A percentile compares a stretch with the other conserved stretches of the same genome.
phyloP scores from a whole-genome alignment of 352 stramenopile genomes.

The Blastocystis sp. region DNA sequence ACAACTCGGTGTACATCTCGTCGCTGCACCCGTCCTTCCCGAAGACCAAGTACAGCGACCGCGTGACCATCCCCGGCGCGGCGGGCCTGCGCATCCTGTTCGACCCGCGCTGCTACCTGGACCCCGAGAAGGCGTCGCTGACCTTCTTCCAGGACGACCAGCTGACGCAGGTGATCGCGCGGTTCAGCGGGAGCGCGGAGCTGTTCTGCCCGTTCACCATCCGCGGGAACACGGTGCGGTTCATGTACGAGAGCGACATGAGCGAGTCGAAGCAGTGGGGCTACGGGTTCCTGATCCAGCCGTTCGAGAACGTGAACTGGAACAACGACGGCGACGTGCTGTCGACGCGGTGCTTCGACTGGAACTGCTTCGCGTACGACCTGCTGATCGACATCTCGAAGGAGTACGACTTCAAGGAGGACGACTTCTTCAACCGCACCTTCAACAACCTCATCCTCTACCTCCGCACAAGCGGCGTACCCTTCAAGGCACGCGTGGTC shows the following conservation, averaged over 20 bases:
- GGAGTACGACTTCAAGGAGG: neutral
- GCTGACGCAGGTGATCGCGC: conserved; percentile 50
- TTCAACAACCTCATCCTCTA: conserved; percentile 58
- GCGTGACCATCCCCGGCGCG: conserved; percentile 40
- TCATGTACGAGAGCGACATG: conserved; percentile 28
- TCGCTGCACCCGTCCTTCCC: conserved; percentile 57
- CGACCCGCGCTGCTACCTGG: conserved; percentile 41
- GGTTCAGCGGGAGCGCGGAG: conserved; percentile 14
- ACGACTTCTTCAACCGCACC: conserved; percentile 26
- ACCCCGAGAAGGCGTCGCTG: conserved; percentile 36
- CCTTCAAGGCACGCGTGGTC: conserved; percentile 40
- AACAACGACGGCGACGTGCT: conserved; percentile 58
- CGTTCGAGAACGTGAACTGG: conserved; percentile 61
- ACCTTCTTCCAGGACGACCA: conserved; percentile 63
- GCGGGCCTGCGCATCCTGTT: conserved; percentile 60
- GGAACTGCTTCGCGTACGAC: conserved; percentile 55
- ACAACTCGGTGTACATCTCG: conserved; percentile 25
- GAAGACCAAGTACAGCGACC: conserved; percentile 52
- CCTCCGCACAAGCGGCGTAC: neutral
- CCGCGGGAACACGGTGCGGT: conserved; percentile 50
- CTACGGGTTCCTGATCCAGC: conserved; percentile 66
- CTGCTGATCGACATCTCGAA: conserved; percentile 50
- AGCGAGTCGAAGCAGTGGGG: conserved; percentile 43
- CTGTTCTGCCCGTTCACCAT: conserved; percentile 56
- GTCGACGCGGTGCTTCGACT: conserved; percentile 45